A percentile compares a stretch with the other conserved stretches of the same genome.
Evolutionary conservation across 441 rosid genomes (phyloP).

Genomic region (Bocquillonia castaneifolia): DNA sequence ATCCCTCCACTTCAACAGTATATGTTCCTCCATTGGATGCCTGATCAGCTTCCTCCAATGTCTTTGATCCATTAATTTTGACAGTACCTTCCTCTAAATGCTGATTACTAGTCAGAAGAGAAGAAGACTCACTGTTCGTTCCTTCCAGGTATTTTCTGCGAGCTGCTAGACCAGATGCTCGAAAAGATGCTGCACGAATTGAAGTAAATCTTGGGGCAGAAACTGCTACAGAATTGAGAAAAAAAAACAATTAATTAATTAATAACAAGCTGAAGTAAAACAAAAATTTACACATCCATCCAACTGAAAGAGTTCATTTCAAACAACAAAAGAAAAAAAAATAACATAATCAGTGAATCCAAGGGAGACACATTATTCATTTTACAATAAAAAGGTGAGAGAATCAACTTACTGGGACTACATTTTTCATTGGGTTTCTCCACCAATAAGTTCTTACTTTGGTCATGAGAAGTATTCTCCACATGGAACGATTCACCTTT

Average conservation of each 20-base stretch:
- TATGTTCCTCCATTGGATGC: conserved; percentile 23
- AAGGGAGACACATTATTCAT: too few species aligned
- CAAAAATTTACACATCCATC: too few species aligned
- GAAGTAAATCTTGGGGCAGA: conserved; percentile 56
- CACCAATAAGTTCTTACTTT: too few species aligned
- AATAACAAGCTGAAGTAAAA: too few species aligned
- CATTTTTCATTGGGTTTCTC: too few species aligned
- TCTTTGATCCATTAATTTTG: conserved; percentile 23
- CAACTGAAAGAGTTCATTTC: too few species aligned
- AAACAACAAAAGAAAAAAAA: too few species aligned
- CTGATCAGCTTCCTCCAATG: conserved; percentile 30
- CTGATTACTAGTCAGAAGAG: conserved; percentile 25
- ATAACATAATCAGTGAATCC: too few species aligned
- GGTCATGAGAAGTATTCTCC: conserved; percentile 19
- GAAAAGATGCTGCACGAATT: conserved; percentile 64
- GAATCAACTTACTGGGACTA: too few species aligned
- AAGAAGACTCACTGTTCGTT: conserved; percentile 26
- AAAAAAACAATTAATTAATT: too few species aligned
- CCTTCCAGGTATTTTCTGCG: conserved; percentile 27
- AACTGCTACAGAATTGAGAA: too few species aligned
- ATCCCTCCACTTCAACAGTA: conserved; percentile 28
- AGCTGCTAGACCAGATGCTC: conserved; percentile 68
- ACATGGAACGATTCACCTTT: conserved; percentile 15
- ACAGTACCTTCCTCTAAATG: conserved; percentile 34
- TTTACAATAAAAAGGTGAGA: too few species aligned